Evolutionary conservation across 305 asterid species (phyloP), one percentile per base, ranked within the genome.

Genomic region (Fraxinus velutina): DNA sequence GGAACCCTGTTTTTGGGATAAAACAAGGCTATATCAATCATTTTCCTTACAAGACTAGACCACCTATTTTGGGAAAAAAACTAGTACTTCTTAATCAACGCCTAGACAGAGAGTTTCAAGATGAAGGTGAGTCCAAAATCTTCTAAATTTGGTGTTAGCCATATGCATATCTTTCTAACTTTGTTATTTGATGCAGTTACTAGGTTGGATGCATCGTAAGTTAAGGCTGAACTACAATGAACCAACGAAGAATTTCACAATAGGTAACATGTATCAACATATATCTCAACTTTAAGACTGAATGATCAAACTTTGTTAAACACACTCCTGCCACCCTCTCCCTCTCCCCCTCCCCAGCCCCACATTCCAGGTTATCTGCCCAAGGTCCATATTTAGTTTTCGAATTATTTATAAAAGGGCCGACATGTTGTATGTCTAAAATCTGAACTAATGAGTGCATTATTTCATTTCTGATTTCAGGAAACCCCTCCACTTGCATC

Each of bases 121-220:
- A 94, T 91, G 97, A 90, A 90, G 90, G 98, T 89, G 73, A 86
- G 95, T 89, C 83, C 60, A 80, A 84, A 77, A 71, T 73, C 77
- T 57, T 77, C 79, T 71, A 15, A 32, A 80, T 33, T 50, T 81
- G 83, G 78, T 80, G 62, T 78, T 50, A 34, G 17, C 4, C 30
- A 1, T 6, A 81, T n/a, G 82, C 81, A 78, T 32, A 29, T 42
- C 34, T 44, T 81, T 80, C 85, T 89, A 78, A 88, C 88, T 78
- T 83, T 52, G 76, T 34, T 77, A 80, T 37, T 37, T 37, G 80
- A 84, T 84, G 83, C 95, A 93, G 97, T 88, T 93, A 85, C 89
- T 90, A 82, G 95, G 92, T 78, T 93, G 97, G 97, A 89, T 90
- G 93, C 92, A 92, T 75, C 91, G 90, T 60, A 93, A 89, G 86